These are phyloP conservation scores for Pyrus hybrid DNA, from an alignment of 331 rosid genomes.

Conservation along the genomic window DNA sequence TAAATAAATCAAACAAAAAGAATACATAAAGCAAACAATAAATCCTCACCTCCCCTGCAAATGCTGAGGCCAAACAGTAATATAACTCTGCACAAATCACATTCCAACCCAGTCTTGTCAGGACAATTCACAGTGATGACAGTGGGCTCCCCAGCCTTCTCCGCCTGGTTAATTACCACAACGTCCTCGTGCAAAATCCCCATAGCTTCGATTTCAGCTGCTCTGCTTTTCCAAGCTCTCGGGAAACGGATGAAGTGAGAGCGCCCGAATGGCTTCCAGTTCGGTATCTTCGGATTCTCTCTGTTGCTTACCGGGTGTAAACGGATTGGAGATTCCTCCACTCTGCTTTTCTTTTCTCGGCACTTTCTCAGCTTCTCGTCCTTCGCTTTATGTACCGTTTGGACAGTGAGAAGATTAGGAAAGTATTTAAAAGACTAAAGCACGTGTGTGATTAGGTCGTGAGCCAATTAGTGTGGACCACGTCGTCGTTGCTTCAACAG, in stretches of 20 bases:
- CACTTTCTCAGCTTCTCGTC: conserved; percentile 4
- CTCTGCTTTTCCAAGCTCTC: neutral
- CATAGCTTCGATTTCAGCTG: conserved; percentile 10
- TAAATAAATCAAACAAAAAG: neutral
- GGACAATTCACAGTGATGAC: conserved; percentile 56
- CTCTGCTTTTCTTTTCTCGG: neutral
- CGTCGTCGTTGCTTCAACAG: too few species aligned
- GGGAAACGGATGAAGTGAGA: neutral
- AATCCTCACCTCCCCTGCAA: conserved; percentile 42
- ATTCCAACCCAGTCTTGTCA: conserved; percentile 49
- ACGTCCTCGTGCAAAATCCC: conserved; percentile 38
- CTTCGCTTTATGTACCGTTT: neutral
- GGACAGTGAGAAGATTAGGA: neutral
- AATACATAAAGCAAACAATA: neutral
- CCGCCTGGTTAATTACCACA: conserved; percentile 29
- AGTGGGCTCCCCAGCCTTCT: conserved; percentile 39
- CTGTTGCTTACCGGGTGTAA: neutral
- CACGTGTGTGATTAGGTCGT: too few species aligned
- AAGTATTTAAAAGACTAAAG: neutral
- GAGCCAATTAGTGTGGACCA: too few species aligned
- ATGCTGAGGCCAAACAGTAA: conserved; percentile 50
- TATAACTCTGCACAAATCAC: conserved; percentile 47
- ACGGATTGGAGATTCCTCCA: neutral
- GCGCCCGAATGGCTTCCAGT: neutral
- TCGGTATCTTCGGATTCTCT: neutral